A percentile compares a stretch with the other conserved stretches of the same genome.
These are phyloP conservation scores for Microsporum audouinii DNA, from an alignment of 2,329 filamentous ascomycete genomes.

Conservation along the genomic window DNA sequence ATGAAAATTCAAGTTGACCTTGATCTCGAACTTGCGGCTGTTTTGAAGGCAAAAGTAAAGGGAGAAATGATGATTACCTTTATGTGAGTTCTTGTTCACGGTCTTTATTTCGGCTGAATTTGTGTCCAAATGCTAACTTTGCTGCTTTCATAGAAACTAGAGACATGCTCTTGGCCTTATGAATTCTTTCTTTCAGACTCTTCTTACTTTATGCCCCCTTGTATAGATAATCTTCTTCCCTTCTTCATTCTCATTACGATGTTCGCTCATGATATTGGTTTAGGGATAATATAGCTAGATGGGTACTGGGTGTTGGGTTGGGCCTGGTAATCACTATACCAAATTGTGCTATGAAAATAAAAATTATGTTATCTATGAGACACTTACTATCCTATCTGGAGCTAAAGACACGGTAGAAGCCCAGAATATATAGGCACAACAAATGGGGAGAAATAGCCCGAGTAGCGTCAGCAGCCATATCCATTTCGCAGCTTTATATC, in stretches of 20 bases:
- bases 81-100: conserved; percentile 6
- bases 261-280: background rate
- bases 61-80: conserved; percentile 15
- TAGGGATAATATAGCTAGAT: background rate
- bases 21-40: conserved; percentile 11
- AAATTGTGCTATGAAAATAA: background rate
- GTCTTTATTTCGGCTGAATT: no score
- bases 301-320: background rate
- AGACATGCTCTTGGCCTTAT: background rate
- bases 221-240: background rate
- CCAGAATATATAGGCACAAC: no score
- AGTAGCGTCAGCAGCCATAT: no score
- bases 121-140: background rate
- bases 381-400: background rate
- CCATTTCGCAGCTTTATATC: background rate
- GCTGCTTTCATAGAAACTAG: background rate
- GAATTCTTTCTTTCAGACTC: background rate
- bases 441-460: no score
- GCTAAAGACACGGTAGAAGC: no score
- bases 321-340: background rate
- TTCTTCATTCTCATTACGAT: background rate
- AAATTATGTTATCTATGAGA: background rate
- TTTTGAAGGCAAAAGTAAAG: conserved; percentile 10
- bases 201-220: background rate
- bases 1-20: conserved; percentile 7